These are phyloP conservation scores for Lithospermum erythrorhizon DNA, from an alignment of 257 asterid species.

Conservation along the genomic window DNA sequence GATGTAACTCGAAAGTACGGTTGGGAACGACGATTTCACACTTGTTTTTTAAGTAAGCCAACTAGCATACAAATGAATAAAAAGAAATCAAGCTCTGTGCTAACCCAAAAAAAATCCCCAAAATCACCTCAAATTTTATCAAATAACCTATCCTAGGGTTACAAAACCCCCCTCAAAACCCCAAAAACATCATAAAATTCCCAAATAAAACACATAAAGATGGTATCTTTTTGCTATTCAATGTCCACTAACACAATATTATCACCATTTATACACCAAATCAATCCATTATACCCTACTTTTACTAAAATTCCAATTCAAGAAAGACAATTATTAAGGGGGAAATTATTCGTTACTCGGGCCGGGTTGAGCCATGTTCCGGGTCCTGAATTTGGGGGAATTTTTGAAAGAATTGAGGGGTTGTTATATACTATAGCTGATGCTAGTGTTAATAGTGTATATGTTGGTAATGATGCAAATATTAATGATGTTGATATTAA, in stretches of 20 bases:
- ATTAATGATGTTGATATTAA: constrained; percentile 32
- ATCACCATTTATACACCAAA: constrained; percentile 43
- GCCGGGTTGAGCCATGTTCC: constrained; percentile 76
- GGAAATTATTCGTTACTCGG: constrained; percentile 47
- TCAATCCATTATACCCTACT: constrained; percentile 28
- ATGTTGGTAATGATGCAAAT: constrained; percentile 28
- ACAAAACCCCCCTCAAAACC: background rate
- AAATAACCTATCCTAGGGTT: background rate
- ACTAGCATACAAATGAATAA: too few species aligned
- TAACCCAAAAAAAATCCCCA: background rate
- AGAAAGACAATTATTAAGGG: constrained; percentile 33
- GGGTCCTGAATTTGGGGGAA: constrained; percentile 49
- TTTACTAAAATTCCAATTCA: constrained; percentile 25
- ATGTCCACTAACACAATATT: constrained; percentile 35
- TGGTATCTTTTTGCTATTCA: constrained; percentile 44
- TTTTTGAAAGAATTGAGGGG: constrained; percentile 70
- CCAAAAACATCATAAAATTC: background rate
- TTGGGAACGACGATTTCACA: too few species aligned
- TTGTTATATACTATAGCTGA: constrained; percentile 78
- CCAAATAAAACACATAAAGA: constrained; percentile 9
- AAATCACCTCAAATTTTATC: background rate
- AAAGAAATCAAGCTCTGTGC: too few species aligned
- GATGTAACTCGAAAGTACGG: too few species aligned
- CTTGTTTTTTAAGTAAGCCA: too few species aligned
- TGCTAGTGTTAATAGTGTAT: constrained; percentile 57